Base-by-base conservation (phyloP, 306 rosid species). In the Begonia peltatifolia region DNA sequence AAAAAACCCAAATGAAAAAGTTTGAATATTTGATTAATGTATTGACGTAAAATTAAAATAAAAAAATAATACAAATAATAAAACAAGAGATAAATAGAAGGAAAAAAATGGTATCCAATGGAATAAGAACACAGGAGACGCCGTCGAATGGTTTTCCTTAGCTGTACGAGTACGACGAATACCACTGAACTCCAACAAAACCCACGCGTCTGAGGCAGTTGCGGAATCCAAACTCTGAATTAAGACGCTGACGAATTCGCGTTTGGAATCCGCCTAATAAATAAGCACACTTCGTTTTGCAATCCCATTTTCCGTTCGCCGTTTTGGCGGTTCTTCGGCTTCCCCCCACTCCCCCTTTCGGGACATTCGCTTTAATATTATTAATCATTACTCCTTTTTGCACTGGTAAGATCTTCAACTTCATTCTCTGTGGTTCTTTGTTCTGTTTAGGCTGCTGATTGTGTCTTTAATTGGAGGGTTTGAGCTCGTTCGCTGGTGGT, bases 271-370 rank as follows among this genome's bases (percentile, higher is more conserved):
- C 73, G 78, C 57, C 68, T 69, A 69, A 68, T 64, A 64, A 69
- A 61, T 46, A 61, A 6, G 18, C 52, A 41, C 69, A 25, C 56
- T 44, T 46, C 58, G 47, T 44, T 35, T 64, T 46, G 42, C 52
- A 25, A 30, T 30, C 53, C 42, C 71, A 41, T 9, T 20, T 51
- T 36, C n/a, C 49, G 52, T 55, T 55, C 65, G 59, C 38, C 38
- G 10, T 38, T 83, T 81, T 83, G 83, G 94, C 87, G 90, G 80
- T 79, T 80, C 67, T 61, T 41, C 67, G 55, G 49, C 76, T 47
- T 67, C 66, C 64, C 75, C 62, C 71, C 64, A 77, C 47, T 83
- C 62, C 71, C 64, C 79, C 47, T 83, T 76, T 82, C 71, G 80
- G 73, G 66, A 68, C 82, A 73, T 76, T 71, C 71, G 73, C 73